Conservation (phyloP, 202 grass and related monocot genomes). For the Zoysia matrella region DNA sequence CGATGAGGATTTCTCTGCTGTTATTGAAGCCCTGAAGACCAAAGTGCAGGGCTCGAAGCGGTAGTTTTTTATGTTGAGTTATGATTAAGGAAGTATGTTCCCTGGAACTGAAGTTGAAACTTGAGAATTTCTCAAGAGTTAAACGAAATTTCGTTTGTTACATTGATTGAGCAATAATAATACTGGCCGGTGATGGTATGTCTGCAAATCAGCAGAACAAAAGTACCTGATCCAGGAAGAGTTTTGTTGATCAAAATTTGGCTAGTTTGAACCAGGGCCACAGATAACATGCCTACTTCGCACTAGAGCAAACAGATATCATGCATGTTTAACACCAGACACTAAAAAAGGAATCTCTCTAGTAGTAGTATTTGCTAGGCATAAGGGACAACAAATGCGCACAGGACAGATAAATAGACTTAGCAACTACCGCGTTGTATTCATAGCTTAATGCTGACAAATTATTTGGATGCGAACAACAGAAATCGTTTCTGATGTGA, state of each 20-base stretch:
- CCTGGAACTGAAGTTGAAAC: neutral
- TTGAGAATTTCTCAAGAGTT: neutral
- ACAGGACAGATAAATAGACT: neutral
- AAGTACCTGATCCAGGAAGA: neutral
- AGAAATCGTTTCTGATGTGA: neutral
- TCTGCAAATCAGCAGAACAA: neutral
- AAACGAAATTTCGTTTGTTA: neutral
- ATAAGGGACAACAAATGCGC: neutral
- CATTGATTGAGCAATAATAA: neutral
- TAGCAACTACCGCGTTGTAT: neutral
- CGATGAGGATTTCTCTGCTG: no score
- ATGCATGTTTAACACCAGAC: neutral
- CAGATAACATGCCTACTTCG: neutral
- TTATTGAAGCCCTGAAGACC: no score
- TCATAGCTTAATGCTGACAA: neutral
- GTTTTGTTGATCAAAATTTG: neutral
- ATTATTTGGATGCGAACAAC: slow-evolving; percentile 47
- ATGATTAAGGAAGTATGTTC: neutral
- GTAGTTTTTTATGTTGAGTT: no score
- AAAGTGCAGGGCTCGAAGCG: no score
- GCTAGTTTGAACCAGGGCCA: neutral
- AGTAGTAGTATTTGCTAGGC: neutral
- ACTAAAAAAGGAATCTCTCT: neutral
- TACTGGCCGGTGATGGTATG: neutral
- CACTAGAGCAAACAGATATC: neutral